Conservation (phyloP, 2,329 filamentous ascomycete species). For the Hypoxylon sp. region DNA sequence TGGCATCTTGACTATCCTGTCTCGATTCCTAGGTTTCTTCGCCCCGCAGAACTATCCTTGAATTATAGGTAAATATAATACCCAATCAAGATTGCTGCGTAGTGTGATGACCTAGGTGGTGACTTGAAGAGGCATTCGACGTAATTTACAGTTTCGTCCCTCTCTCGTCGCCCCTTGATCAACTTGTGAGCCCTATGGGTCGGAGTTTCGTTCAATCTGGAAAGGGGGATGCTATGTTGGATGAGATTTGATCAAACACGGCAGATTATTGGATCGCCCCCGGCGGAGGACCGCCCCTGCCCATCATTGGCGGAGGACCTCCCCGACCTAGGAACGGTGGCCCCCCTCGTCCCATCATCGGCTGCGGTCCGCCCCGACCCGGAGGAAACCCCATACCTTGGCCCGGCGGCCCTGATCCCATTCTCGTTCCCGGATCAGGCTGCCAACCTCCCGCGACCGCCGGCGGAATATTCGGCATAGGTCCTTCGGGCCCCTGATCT, state of each 20-base stretch:
- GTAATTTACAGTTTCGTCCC: neutral
- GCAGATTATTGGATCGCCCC: slow-evolving; percentile 25
- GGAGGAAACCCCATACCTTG: slow-evolving; percentile 20
- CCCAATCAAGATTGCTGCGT: neutral
- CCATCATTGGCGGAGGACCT: slow-evolving; percentile 37
- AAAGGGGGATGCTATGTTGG: neutral
- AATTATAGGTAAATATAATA: neutral
- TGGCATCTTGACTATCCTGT: neutral
- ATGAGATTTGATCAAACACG: neutral
- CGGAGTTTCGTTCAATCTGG: neutral
- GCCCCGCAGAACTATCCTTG: neutral
- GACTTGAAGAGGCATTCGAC: neutral
- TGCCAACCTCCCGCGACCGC: slow-evolving; percentile 38
- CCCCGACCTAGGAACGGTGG: slow-evolving; percentile 35
- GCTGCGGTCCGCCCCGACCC: slow-evolving; percentile 28
- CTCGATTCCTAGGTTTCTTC: neutral
- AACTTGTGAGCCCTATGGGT: neutral
- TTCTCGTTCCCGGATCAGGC: slow-evolving; percentile 13
- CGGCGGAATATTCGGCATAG: slow-evolving; percentile 41
- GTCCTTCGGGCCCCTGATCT: slow-evolving; percentile 18
- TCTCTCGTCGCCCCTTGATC: neutral
- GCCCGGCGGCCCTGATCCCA: slow-evolving; percentile 8
- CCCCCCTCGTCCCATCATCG: slow-evolving; percentile 37
- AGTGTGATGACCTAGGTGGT: neutral
- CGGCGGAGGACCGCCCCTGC: slow-evolving; percentile 39